phyloP scores from a whole-genome alignment of 371 early-diverging fungal species.

The Blakeslea trispora region DNA sequence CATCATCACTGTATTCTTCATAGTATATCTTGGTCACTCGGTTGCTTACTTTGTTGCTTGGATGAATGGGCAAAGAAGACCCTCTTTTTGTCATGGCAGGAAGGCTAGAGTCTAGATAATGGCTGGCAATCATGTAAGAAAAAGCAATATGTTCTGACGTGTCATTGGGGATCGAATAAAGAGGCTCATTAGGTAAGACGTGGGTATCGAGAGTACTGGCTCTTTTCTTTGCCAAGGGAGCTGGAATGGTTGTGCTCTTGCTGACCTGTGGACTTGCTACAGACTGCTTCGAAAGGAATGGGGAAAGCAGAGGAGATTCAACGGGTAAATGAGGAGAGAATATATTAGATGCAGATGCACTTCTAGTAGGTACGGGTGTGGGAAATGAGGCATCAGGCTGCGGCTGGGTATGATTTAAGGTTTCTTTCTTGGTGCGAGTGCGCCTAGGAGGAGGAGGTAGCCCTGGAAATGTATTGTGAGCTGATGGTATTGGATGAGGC shows the following conservation, averaged over 20 bases:
- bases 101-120: background rate
- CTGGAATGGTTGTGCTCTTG: conserved; percentile 3
- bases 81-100: conserved; percentile 9
- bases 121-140: conserved; percentile 19
- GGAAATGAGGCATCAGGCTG: background rate
- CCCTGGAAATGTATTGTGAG: background rate
- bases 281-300: background rate
- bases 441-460: conserved; percentile 19
- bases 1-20: conserved; percentile 24
- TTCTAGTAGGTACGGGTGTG: background rate
- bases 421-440: conserved; percentile 7
- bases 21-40: conserved; percentile 13
- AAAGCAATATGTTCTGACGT: conserved; percentile 6
- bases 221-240: background rate
- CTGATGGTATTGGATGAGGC: background rate
- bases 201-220: conserved; percentile 7
- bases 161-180: background rate
- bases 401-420: background rate
- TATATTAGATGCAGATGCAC: conserved; percentile 6
- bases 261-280: background rate
- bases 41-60: background rate
- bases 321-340: background rate
- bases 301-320: background rate
- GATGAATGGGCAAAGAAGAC: conserved; percentile 7
- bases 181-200: background rate